Conservation (phyloP, 2,329 filamentous ascomycete species). For the Metarhizium guizhouense region DNA sequence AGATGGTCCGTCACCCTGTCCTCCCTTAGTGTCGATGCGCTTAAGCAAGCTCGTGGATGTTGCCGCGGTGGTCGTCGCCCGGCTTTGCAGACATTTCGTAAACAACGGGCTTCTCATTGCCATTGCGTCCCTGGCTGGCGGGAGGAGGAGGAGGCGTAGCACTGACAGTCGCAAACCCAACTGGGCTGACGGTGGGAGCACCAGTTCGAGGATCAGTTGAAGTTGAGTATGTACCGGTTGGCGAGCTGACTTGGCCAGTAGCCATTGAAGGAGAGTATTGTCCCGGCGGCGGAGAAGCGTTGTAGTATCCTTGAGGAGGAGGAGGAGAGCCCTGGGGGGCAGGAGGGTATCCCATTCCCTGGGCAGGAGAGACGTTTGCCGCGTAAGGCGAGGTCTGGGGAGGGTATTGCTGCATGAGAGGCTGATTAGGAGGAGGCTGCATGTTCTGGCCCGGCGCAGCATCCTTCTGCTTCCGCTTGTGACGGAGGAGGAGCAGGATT, state of each 20-base stretch:
- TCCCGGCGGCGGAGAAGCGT: neutral
- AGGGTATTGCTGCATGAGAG: neutral
- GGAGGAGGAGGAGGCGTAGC: neutral
- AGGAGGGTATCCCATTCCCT: neutral
- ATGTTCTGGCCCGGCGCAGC: neutral
- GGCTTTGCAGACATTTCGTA: neutral
- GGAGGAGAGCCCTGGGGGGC: neutral
- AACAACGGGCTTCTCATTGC: neutral
- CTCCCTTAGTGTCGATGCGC: neutral
- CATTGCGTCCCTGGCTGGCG: neutral
- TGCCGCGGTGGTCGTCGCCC: neutral
- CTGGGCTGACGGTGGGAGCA: neutral
- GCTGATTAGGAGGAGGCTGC: neutral
- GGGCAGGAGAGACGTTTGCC: neutral
- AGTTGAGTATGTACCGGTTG: neutral
- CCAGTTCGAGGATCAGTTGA: neutral
- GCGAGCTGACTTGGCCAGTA: neutral
- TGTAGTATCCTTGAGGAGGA: neutral
- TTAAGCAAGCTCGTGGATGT: constrained; percentile 1
- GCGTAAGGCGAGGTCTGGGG: neutral
- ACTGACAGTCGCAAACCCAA: neutral
- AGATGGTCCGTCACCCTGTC: neutral
- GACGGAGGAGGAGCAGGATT: constrained; percentile 1
- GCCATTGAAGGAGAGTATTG: neutral
- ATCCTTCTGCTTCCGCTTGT: neutral